Percentiles rank a stretch among this genome's conserved stretches.
Evolutionary conservation across 352 stramenopile species (phyloP).

Genomic region (Phytophthora multivora): DNA sequence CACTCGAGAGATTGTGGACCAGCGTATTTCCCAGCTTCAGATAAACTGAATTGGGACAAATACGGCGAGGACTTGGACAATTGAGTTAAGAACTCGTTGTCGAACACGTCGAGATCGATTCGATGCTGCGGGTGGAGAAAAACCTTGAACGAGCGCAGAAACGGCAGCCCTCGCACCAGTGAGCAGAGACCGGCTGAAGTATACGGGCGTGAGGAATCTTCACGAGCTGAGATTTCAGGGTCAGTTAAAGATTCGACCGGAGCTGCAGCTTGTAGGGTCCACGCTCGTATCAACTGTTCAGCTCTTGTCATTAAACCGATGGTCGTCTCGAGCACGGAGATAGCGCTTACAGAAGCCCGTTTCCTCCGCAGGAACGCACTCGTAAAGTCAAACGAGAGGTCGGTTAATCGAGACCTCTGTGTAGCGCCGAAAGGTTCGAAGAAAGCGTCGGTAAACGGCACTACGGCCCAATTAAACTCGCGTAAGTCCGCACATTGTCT

Average conservation of each 20-base stretch:
- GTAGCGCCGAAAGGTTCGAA: slow-evolving; percentile 49
- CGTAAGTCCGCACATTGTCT: slow-evolving; percentile 38
- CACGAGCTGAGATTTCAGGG: slow-evolving; percentile 13
- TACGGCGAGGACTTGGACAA: slow-evolving; percentile 32
- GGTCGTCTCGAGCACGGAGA: slow-evolving; percentile 1
- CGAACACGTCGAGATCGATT: slow-evolving; percentile 49
- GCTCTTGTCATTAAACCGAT: slow-evolving; percentile 22
- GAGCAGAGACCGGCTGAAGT: slow-evolving; percentile 41
- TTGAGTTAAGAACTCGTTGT: slow-evolving; percentile 37
- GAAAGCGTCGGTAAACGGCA: slow-evolving; percentile 56
- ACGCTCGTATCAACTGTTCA: slow-evolving; percentile 24
- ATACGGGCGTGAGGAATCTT: slow-evolving; percentile 27
- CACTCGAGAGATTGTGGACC: slow-evolving; percentile 37
- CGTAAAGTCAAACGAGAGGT: slow-evolving; percentile 46
- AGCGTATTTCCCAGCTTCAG: slow-evolving; percentile 37
- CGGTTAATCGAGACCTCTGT: slow-evolving; percentile 44
- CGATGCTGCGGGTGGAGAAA: slow-evolving; percentile 40
- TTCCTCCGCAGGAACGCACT: slow-evolving; percentile 33
- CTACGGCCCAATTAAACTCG: slow-evolving; percentile 67
- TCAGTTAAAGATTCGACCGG: slow-evolving; percentile 10
- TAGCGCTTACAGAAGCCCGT: slow-evolving; percentile 6
- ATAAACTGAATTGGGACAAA: slow-evolving; percentile 42
- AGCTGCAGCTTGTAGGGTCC: slow-evolving; percentile 14
- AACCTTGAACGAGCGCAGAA: slow-evolving; percentile 40
- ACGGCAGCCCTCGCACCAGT: slow-evolving; percentile 38